Conservation (phyloP, 2,329 filamentous ascomycete species). For the Colletotrichum nymphaeae region DNA sequence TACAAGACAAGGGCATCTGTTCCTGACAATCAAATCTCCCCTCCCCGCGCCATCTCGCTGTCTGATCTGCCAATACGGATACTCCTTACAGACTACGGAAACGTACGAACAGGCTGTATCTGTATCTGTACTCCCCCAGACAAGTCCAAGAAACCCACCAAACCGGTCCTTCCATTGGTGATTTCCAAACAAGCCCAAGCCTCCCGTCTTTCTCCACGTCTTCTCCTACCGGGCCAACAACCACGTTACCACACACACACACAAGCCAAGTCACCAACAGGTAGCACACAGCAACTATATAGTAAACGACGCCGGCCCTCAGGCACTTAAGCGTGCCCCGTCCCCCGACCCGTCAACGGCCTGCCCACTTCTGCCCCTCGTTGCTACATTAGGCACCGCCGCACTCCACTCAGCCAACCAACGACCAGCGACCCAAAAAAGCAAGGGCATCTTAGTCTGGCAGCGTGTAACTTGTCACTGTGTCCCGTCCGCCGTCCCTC, state of each 20-base stretch:
- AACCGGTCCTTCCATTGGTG: conserved; percentile 9
- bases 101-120: background rate
- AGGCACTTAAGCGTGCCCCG: background rate
- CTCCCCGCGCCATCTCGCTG: background rate
- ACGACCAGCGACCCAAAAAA: conserved; percentile 23
- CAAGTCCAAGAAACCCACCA: background rate
- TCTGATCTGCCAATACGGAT: background rate
- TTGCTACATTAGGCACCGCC: conserved; percentile 34
- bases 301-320: background rate
- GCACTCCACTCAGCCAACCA: conserved; percentile 29
- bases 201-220: background rate
- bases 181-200: conserved; percentile 12
- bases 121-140: background rate
- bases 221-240: background rate
- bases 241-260: background rate
- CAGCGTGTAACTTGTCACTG: background rate
- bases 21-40: conserved; percentile 4
- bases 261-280: background rate
- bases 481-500: background rate
- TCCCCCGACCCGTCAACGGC: conserved; percentile 8
- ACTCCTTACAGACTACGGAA: background rate
- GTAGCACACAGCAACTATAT: background rate
- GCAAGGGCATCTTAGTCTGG: background rate
- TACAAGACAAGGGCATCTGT: background rate
- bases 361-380: conserved; percentile 34